These are phyloP conservation scores for Exophiala calicioides DNA, from an alignment of 2,329 filamentous ascomycete genomes.

Conservation along the genomic window DNA sequence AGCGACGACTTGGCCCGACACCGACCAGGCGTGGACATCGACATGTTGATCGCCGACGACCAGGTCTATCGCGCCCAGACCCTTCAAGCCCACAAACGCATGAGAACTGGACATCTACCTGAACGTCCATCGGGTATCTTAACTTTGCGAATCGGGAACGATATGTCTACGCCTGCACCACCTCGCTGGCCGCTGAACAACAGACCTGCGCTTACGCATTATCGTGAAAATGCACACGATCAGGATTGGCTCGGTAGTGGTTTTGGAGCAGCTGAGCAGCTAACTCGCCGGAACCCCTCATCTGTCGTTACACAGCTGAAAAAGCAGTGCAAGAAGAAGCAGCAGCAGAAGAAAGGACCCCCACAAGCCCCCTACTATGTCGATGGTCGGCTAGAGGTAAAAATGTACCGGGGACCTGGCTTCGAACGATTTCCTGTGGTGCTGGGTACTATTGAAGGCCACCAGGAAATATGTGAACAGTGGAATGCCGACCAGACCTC, in stretches of 20 bases:
- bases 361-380: conserved; percentile 29
- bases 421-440: conserved; percentile 30
- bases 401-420: conserved; percentile 31
- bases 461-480: conserved; percentile 27
- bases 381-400: conserved; percentile 20
- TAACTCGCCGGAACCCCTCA: too few species aligned
- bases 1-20: background rate
- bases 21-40: background rate
- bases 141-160: too few species aligned
- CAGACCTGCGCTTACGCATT: too few species aligned
- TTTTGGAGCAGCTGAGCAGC: too few species aligned
- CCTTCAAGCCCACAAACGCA: conserved; percentile 3
- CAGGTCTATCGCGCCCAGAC: background rate
- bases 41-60: background rate
- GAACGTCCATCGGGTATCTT: background rate
- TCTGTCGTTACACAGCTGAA: background rate
- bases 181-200: too few species aligned
- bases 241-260: too few species aligned
- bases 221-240: too few species aligned
- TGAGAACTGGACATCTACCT: background rate
- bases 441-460: conserved; percentile 24
- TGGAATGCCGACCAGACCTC: conserved; percentile 22
- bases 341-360: conserved; percentile 7
- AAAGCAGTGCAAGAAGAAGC: background rate
- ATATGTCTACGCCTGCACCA: too few species aligned